Evolutionary conservation across 257 asterid genomes (phyloP).

Genomic region (Ophiorrhiza pumila): DNA sequence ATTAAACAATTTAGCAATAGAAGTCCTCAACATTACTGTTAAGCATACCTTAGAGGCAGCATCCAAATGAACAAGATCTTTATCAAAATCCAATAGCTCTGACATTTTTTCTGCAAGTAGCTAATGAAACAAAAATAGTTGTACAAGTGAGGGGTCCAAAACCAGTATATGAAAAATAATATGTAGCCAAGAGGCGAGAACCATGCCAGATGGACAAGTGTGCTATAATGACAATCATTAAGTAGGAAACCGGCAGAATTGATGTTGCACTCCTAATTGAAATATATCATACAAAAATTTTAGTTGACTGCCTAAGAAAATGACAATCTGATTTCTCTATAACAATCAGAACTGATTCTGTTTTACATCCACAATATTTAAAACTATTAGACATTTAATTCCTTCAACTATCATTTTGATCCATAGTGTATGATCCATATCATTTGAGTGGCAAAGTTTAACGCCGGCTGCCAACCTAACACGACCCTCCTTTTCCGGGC

Average conservation of each 20-base stretch:
- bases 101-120: conserved; percentile 86
- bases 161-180: neutral
- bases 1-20: conserved; percentile 6
- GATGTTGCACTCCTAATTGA: neutral
- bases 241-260: neutral
- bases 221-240: neutral
- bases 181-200: neutral
- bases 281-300: neutral
- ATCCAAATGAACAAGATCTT: conserved; percentile 88
- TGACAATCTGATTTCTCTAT: neutral
- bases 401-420: neutral
- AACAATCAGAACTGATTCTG: neutral
- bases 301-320: no score
- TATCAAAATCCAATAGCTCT: conserved; percentile 81
- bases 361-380: neutral
- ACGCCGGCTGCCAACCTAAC: no score
- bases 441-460: no score
- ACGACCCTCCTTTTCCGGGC: no score
- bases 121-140: conserved; percentile 33
- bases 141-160: neutral
- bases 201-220: neutral
- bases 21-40: conserved; percentile 14
- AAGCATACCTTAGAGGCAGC: conserved; percentile 85
- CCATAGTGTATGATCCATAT: no score
- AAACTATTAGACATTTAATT: neutral